Percentiles rank a stretch among this genome's conserved stretches.
phyloP scores from a whole-genome alignment of 2,329 filamentous ascomycete genomes.

The Zymoseptoria brevis region DNA sequence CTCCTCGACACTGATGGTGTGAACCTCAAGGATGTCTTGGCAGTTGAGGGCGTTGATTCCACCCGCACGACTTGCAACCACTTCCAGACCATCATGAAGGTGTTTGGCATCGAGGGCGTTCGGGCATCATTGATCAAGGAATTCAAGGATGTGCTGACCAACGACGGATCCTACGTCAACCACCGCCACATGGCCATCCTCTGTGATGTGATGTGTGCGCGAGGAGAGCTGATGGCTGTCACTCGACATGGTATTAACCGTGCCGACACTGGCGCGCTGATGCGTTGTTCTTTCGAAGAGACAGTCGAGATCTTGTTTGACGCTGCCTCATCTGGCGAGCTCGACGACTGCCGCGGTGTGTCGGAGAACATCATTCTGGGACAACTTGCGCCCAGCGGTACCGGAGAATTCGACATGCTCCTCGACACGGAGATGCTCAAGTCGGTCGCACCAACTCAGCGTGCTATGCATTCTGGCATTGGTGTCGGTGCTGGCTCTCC shows the following conservation, averaged over 20 bases:
- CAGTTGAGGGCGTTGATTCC: constrained; percentile 80
- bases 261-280: constrained; percentile 92
- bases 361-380: constrained; percentile 98
- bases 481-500: constrained; percentile 67
- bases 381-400: constrained; percentile 93
- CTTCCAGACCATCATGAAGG: constrained; percentile 86
- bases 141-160: constrained; percentile 85
- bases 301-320: constrained; percentile 97
- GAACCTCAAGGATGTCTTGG: constrained; percentile 72
- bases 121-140: constrained; percentile 80
- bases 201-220: constrained; percentile 95
- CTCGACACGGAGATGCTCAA: constrained; percentile 93
- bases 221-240: constrained; percentile 88
- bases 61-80: constrained; percentile 88
- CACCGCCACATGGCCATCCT: constrained; percentile 92
- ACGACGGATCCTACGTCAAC: constrained; percentile 99
- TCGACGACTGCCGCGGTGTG: constrained; percentile 95
- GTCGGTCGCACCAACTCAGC: constrained; percentile 71
- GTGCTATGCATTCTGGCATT: constrained; percentile 51
- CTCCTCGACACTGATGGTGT: constrained; percentile 93
- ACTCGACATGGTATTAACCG: constrained; percentile 98
- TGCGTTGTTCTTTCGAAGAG: constrained; percentile 99
- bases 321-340: constrained; percentile 85
- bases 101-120: constrained; percentile 93
- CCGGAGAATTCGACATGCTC: constrained; percentile 88